Evolutionary conservation across 495 filamentous ascomycete genomes (phyloP), one percentile per base, ranked within the genome.

Genomic region (Pseudoneurospora amorphoporcata): DNA sequence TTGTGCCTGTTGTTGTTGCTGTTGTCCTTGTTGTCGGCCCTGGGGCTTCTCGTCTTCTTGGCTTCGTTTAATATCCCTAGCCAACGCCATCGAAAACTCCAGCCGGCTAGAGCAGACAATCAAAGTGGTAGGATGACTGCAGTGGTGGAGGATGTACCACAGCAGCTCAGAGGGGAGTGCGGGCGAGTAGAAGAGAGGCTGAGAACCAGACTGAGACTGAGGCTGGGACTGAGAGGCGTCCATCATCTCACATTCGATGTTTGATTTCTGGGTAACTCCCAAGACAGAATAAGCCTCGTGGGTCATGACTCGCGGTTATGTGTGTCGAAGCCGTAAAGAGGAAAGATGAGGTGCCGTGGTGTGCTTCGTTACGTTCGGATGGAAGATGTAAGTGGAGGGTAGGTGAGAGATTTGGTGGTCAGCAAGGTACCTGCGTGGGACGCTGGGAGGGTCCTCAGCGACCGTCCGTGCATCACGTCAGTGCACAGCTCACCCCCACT

Each of bases 81-180:
- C 73, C 40, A 85, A 80, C 39, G 82, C 76, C 39, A 79, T 75
- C 23, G 95, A 80, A 72, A 97, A 96, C 17, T 83, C 84, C 4
- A 87, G 79, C 61, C 88, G 87, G 17, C 87, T 86, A 7, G 87
- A 88, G 79, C 94, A 95, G 78, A 96, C 83, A 69, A 97, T 80
- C 16, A 97, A 79, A 0, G 87, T 89, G 2, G 88, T 90, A 3
- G 87, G 84, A 73, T 81, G 77, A 43, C 76, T 69, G 76, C 90
- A 86, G 38, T 83, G 78, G 41, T 87, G 75, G 41, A 97, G 81
- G 38, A 95, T 79, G 76, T 88, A 87, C 70, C 85, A 81, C 32
- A 96, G 81, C 71, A 95, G 86, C 74, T 90, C 87, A 8, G 87
- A 80, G 12, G 88, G 85, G 32, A 84, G 79, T 23, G 86, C 80